Evolutionary conservation across 176 grass and related monocot genomes (phyloP), one percentile per base, ranked within the genome.

Genomic region (Oryza brachyantha): DNA sequence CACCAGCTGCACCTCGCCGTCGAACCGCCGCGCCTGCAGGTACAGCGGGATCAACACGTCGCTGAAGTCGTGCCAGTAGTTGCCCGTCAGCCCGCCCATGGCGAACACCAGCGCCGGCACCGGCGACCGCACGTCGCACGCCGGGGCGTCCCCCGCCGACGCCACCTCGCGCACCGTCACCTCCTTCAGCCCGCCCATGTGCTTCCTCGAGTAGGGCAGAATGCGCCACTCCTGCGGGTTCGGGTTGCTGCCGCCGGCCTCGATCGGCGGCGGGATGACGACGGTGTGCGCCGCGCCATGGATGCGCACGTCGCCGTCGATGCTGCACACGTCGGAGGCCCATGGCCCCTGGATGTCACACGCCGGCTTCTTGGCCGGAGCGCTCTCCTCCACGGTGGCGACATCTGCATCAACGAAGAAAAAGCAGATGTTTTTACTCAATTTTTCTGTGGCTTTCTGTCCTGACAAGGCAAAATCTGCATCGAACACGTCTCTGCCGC

Each of bases 21-120:
- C 8, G 87, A 89, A 95, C 24, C 85, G 82, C 0, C 26, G 35
- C 0, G 93, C 83, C 72, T 84, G 84, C 63, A 95, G 75, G 79
- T 84, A 95, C 6, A 95, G 86, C 55, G 93, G 93, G 89, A 95
- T 87, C 27, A 95, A 8, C 11, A 95, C 19, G 82, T 95, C 93
- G 64, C 80, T 87, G 86, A 92, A 91, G 65, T 95, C 93, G 78
- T 95, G 93, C 93, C 93, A 95, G 83, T 95, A 95, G 85, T 95
- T 95, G 67, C 93, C 93, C 0, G 81, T 90, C 9, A 90, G 87
- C 13, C 93, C 93, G 61, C 93, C 93, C 79, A 89, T 85, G 78
- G 93, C 93, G 13, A 95, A 60, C 57, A 95, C 86, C 74, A 95
- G 8, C 8, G 89, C 93, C 21, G 93, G 92, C 1, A 95, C 82